These are phyloP conservation scores for Achlya hypogyna DNA, from an alignment of 352 stramenopile species.

Conservation along the genomic window DNA sequence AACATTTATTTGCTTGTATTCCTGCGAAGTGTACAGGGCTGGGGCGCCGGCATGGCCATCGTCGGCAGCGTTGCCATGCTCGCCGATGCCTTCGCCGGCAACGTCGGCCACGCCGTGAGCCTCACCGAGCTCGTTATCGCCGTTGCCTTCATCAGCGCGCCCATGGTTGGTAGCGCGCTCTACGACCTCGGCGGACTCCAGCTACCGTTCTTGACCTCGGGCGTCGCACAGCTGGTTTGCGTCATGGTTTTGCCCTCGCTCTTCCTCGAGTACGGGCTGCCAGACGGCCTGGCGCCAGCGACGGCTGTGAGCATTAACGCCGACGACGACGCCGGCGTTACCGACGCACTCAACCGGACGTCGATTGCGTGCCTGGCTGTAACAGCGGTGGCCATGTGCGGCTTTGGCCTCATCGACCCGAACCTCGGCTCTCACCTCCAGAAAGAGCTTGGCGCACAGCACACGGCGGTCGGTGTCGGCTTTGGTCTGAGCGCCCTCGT, in stretches of 20 bases:
- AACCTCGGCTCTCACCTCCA: constrained; percentile 53
- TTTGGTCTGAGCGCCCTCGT: constrained; percentile 58
- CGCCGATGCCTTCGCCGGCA: constrained; percentile 48
- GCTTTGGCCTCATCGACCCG: constrained; percentile 65
- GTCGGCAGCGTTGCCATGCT: constrained; percentile 60
- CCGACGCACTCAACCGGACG: constrained; percentile 45
- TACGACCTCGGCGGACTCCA: constrained; percentile 44
- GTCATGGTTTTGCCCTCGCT: constrained; percentile 58
- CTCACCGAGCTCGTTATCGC: constrained; percentile 64
- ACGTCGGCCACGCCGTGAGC: constrained; percentile 42
- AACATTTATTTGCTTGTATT: constrained; percentile 31
- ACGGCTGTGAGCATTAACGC: constrained; percentile 26
- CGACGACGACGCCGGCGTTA: constrained; percentile 29
- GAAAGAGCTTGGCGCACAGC: constrained; percentile 43
- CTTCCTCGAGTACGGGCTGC: constrained; percentile 68
- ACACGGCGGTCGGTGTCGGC: constrained; percentile 49
- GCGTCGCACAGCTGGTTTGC: constrained; percentile 44
- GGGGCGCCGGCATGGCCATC: constrained; percentile 37
- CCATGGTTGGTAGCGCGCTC: constrained; percentile 45
- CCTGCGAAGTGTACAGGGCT: constrained; percentile 46
- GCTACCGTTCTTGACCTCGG: constrained; percentile 50
- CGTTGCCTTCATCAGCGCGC: constrained; percentile 47
- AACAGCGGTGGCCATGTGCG: constrained; percentile 52
- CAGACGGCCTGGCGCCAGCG: constrained; percentile 41
- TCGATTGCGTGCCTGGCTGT: constrained; percentile 38